A percentile compares a stretch with the other conserved stretches of the same genome.
Conservation (phyloP, 176 grass and related monocot genomes). For the Aechmea fasciata region DNA sequence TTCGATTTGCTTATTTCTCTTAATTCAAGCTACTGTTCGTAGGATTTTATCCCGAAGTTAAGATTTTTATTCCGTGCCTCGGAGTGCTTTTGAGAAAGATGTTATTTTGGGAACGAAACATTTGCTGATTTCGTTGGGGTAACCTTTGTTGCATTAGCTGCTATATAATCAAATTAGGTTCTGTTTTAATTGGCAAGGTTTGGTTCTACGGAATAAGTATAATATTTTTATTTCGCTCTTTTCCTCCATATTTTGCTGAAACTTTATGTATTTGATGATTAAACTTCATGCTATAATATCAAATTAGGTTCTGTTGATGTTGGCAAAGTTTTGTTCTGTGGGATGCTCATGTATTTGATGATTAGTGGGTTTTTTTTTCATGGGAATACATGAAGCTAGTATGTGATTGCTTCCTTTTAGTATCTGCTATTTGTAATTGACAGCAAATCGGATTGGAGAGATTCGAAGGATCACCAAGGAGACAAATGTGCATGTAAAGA, state of each 20-base stretch:
- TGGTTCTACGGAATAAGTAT: not conserved
- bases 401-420: not conserved
- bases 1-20: not conserved
- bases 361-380: not conserved
- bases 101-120: no score
- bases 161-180: no score
- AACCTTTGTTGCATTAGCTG: no score
- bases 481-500: constrained; percentile 77
- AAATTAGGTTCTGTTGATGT: not conserved
- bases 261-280: not conserved
- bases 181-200: no score
- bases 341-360: not conserved
- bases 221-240: not conserved
- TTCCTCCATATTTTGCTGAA: not conserved
- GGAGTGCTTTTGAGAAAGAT: no score
- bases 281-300: not conserved
- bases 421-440: not conserved
- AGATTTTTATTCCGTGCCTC: not conserved
- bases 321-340: not conserved
- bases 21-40: not conserved
- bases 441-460: constrained; percentile 46
- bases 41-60: not conserved
- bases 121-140: no score
- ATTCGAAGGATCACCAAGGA: constrained; percentile 81
- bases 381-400: not conserved